Evolutionary conservation across 2,329 filamentous ascomycete genomes (phyloP).

Genomic region (Calonectria montana): DNA sequence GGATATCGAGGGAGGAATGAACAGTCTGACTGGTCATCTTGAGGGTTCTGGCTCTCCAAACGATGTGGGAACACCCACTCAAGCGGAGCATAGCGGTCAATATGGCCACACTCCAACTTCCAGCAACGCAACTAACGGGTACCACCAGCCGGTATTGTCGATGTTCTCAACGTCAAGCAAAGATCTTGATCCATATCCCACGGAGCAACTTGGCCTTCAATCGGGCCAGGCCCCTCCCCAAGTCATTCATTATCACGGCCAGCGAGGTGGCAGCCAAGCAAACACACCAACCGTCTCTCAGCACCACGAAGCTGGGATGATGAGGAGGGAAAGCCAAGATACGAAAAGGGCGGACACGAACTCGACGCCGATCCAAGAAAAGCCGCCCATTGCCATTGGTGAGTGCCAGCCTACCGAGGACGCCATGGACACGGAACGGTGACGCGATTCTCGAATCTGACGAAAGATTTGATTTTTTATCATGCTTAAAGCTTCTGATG

Average conservation of each 20-base stretch:
- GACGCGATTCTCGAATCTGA: constrained; percentile 37
- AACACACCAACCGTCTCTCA: constrained; percentile 71
- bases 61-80: constrained; percentile 70
- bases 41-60: constrained; percentile 65
- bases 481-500: constrained; percentile 41
- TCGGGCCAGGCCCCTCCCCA: constrained; percentile 73
- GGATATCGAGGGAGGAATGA: constrained; percentile 92
- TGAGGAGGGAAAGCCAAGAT: constrained; percentile 63
- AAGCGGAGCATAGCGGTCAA: constrained; percentile 63
- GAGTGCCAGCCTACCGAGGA: constrained; percentile 29
- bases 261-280: constrained; percentile 74
- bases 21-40: constrained; percentile 73
- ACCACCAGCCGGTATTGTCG: constrained; percentile 75
- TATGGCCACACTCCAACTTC: constrained; percentile 61
- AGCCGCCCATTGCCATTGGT: constrained; percentile 32
- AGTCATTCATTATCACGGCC: constrained; percentile 75
- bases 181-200: constrained; percentile 75
- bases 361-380: constrained; percentile 51
- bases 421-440: constrained; percentile 40
- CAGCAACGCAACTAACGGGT: constrained; percentile 67
- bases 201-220: constrained; percentile 71
- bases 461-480: constrained; percentile 31
- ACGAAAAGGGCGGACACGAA: constrained; percentile 54
- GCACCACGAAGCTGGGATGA: constrained; percentile 60
- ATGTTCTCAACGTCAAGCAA: constrained; percentile 78